A percentile compares a stretch with the other conserved stretches of the same genome.
phyloP scores from a whole-genome alignment of 2,329 filamentous ascomycete species.

The Setomelanomma holmii region DNA sequence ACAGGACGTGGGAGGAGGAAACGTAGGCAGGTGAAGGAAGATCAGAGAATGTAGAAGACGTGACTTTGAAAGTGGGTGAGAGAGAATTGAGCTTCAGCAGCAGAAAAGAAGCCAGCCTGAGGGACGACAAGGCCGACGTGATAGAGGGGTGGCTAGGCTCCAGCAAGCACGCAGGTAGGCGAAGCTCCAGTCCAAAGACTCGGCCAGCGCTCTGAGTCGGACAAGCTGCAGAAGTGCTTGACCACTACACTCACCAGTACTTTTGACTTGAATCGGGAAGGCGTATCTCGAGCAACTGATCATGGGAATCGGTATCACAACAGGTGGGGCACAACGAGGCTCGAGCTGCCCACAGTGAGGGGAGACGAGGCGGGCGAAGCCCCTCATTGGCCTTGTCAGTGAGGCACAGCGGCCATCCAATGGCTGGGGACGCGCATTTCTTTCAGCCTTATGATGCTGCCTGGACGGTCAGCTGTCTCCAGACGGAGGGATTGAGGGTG shows the following conservation, averaged over 20 bases:
- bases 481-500: slow-evolving; percentile 15
- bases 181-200: not conserved
- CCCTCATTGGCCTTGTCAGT: slow-evolving; percentile 15
- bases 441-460: slow-evolving; percentile 10
- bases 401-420: slow-evolving; percentile 13
- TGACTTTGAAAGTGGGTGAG: not conserved
- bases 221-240: not conserved
- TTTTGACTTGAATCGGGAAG: not conserved
- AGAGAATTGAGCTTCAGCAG: not conserved
- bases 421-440: slow-evolving; percentile 6
- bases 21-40: not conserved
- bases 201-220: not conserved
- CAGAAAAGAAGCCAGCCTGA: not conserved
- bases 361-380: slow-evolving; percentile 1
- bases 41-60: slow-evolving; percentile 1
- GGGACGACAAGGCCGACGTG: not conserved
- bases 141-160: slow-evolving; percentile 3
- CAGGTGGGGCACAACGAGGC: slow-evolving; percentile 12
- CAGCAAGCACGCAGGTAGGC: slow-evolving; percentile 1
- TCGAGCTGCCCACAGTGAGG: slow-evolving; percentile 9
- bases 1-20: slow-evolving; percentile 3
- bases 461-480: slow-evolving; percentile 22
- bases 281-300: not conserved
- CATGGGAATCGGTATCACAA: slow-evolving; percentile 10
- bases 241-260: not conserved